Percentiles rank a stretch among this genome's conserved stretches.
Evolutionary conservation across 345 rosid species (phyloP).

Genomic region (Eucalyptus albens): DNA sequence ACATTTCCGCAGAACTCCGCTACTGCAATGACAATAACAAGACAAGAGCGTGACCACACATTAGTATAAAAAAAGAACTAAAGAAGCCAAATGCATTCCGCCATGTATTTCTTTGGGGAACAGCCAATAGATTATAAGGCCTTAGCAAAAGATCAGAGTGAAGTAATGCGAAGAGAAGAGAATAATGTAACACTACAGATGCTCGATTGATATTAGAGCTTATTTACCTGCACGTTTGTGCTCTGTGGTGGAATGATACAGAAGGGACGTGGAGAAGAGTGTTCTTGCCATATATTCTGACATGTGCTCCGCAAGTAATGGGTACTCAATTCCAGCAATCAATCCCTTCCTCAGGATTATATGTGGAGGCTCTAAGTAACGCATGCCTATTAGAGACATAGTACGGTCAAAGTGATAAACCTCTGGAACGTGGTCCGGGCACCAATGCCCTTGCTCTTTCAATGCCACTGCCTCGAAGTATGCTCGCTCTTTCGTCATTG

Average conservation of each 20-base stretch:
- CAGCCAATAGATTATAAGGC: not conserved
- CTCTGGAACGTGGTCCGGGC: constrained; percentile 80
- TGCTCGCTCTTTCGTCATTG: constrained; percentile 92
- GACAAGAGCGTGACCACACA: not conserved
- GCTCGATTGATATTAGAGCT: not conserved
- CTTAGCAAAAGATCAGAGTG: not conserved
- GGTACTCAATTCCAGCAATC: constrained; percentile 76
- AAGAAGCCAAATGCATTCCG: not conserved
- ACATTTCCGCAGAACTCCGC: constrained; percentile 90
- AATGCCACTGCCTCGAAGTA: constrained; percentile 65
- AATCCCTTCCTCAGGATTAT: constrained; percentile 86
- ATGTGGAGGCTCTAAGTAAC: constrained; percentile 91
- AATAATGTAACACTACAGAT: not conserved
- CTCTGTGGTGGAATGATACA: constrained; percentile 59
- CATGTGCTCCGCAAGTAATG: constrained; percentile 66
- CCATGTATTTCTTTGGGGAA: not conserved
- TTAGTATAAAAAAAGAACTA: not conserved
- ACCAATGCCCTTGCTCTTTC: constrained; percentile 51
- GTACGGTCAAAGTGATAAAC: constrained; percentile 86
- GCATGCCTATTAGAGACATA: constrained; percentile 93
- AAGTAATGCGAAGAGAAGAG: not conserved
- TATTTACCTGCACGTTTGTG: constrained; percentile 60
- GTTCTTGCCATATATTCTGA: constrained; percentile 79
- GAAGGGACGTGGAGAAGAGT: constrained; percentile 74
- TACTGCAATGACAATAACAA: constrained; percentile 21